phyloP scores from a whole-genome alignment of 179 eudicot species.

The Drosera spatulata region DNA sequence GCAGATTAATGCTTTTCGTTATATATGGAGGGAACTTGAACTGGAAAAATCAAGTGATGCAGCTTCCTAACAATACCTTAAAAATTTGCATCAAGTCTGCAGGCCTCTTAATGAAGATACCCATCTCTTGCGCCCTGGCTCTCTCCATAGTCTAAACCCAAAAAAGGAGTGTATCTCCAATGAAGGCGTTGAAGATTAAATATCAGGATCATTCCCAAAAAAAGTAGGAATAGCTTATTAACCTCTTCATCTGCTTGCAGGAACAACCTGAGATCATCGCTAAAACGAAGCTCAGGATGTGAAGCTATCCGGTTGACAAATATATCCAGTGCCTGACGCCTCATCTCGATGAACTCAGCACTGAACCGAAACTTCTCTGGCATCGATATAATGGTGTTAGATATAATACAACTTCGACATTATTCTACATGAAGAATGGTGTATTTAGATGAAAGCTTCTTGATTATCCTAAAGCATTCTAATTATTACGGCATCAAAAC shows the following conservation, averaged over 20 bases:
- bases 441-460: too few species aligned
- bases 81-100: slow-evolving; percentile 88
- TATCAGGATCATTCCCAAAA: too few species aligned
- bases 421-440: too few species aligned
- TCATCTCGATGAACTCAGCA: slow-evolving; percentile 97
- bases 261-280: slow-evolving; percentile 87
- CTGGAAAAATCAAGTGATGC: slow-evolving; percentile 4
- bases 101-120: slow-evolving; percentile 79
- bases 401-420: background rate
- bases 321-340: slow-evolving; percentile 86
- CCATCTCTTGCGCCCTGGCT: slow-evolving; percentile 78
- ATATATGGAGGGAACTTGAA: too few species aligned
- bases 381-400: slow-evolving; percentile 14
- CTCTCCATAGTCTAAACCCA: slow-evolving; percentile 70
- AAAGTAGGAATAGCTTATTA: slow-evolving; percentile 12
- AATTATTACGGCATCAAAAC: too few species aligned
- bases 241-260: slow-evolving; percentile 98
- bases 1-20: too few species aligned
- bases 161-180: too few species aligned
- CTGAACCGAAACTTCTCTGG: slow-evolving; percentile 94
- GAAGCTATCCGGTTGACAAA: slow-evolving; percentile 90
- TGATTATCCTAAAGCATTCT: too few species aligned
- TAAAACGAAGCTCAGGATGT: slow-evolving; percentile 68
- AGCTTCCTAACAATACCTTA: slow-evolving; percentile 36
- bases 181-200: too few species aligned